Percentiles rank a stretch among this genome's conserved stretches.
Conservation (phyloP, 2,329 filamentous ascomycete genomes). For the Fusarium sp. region DNA sequence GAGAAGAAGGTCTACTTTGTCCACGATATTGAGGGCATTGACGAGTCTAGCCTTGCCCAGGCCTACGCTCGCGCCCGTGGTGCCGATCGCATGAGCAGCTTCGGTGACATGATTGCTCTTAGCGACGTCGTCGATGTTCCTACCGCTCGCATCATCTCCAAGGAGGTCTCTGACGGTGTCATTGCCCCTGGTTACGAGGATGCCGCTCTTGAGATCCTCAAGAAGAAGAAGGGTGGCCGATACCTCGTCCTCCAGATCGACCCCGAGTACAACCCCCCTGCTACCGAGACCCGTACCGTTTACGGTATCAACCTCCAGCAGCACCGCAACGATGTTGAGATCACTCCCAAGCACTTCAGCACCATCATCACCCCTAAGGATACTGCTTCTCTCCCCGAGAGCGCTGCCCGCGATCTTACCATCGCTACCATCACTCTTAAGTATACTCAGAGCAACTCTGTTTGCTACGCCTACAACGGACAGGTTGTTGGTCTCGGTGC, state of each 20-base stretch:
- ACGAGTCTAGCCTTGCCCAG: conserved; percentile 86
- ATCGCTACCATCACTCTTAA: conserved; percentile 97
- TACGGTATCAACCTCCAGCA: conserved; percentile 91
- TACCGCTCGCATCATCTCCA: conserved; percentile 96
- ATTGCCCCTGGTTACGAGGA: conserved; percentile 89
- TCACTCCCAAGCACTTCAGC: conserved; percentile 86
- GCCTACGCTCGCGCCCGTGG: conserved; percentile 96
- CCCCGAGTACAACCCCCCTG: conserved; percentile 81
- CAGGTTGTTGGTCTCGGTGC: conserved; percentile 95
- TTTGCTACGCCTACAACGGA: conserved; percentile 95
- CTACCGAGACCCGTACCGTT: conserved; percentile 86
- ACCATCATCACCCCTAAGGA: conserved; percentile 89
- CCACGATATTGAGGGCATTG: conserved; percentile 90
- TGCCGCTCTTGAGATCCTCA: conserved; percentile 88
- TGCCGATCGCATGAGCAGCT: conserved; percentile 98
- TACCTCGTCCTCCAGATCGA: conserved; percentile 98
- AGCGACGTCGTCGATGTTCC: conserved; percentile 90
- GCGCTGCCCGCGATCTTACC: conserved; percentile 87
- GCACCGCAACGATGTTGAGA: conserved; percentile 90
- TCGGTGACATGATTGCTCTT: conserved; percentile 94
- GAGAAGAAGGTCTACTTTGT: conserved; percentile 99
- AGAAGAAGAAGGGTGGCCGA: conserved; percentile 98
- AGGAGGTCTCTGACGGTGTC: conserved; percentile 97
- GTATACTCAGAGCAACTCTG: conserved; percentile 99
- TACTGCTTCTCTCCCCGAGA: conserved; percentile 75